These are phyloP conservation scores for Astrephomene gubernaculifera DNA, from an alignment of 139 green algal species.

Conservation along the genomic window DNA sequence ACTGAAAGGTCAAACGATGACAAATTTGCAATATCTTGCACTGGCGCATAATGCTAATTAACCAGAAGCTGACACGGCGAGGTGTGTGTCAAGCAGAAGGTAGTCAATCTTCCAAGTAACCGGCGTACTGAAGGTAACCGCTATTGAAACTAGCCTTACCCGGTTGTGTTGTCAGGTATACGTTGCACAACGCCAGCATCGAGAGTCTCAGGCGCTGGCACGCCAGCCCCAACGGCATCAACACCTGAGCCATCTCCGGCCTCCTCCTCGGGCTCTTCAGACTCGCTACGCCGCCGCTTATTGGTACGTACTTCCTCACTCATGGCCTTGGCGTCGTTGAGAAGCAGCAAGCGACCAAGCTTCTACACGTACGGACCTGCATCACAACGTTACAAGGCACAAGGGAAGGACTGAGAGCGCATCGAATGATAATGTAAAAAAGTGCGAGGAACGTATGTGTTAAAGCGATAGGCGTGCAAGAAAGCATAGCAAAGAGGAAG, in stretches of 20 bases:
- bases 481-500: too few species aligned
- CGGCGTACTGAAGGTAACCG: too few species aligned
- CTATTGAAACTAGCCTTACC: too few species aligned
- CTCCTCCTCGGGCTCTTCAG: slow-evolving; percentile 20
- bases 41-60: too few species aligned
- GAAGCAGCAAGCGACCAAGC: background rate
- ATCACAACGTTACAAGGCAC: slow-evolving; percentile 23
- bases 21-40: too few species aligned
- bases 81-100: too few species aligned
- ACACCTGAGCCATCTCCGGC: background rate
- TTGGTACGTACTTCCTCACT: slow-evolving; percentile 37
- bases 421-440: too few species aligned
- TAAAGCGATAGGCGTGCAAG: too few species aligned
- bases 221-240: slow-evolving; percentile 20
- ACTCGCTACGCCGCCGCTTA: slow-evolving; percentile 41
- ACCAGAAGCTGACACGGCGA: too few species aligned
- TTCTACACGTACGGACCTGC: slow-evolving; percentile 24
- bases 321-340: slow-evolving; percentile 14
- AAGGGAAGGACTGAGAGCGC: background rate
- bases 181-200: background rate
- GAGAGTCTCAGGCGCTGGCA: background rate
- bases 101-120: too few species aligned
- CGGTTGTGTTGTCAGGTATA: background rate
- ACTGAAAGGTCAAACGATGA: too few species aligned
- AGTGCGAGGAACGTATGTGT: too few species aligned